Percentiles rank a stretch among this genome's conserved stretches.
Evolutionary conservation across 257 asterid genomes (phyloP).

Genomic region (Schizonepeta tenuifolia): DNA sequence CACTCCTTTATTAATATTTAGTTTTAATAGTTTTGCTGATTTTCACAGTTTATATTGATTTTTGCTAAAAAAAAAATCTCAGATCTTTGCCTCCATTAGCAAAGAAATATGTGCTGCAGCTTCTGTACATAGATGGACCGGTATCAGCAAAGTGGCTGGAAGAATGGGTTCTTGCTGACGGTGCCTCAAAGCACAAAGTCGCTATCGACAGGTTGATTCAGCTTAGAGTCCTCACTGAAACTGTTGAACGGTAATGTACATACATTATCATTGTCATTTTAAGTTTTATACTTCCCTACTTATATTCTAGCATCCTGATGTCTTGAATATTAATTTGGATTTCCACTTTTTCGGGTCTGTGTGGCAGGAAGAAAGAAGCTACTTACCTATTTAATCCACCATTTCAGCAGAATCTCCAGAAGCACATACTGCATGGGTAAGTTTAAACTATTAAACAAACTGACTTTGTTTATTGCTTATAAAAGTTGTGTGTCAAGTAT

Average conservation of each 20-base stretch:
- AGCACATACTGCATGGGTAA: conserved; percentile 85
- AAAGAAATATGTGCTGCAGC: conserved; percentile 85
- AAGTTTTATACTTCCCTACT: neutral
- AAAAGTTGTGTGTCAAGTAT: neutral
- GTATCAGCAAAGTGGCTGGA: conserved; percentile 72
- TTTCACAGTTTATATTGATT: conserved; percentile 6
- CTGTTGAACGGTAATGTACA: conserved; percentile 72
- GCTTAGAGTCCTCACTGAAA: conserved; percentile 80
- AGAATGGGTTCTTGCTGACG: conserved; percentile 92
- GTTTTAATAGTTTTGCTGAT: neutral
- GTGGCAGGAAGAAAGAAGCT: conserved; percentile 82
- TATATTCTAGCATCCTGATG: neutral
- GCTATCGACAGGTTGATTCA: conserved; percentile 87
- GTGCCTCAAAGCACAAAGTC: conserved; percentile 81
- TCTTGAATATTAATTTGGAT: conserved; percentile 23
- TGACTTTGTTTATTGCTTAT: conserved; percentile 9
- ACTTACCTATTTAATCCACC: conserved; percentile 67
- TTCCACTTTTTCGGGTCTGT: conserved; percentile 28
- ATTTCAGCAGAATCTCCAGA: conserved; percentile 85
- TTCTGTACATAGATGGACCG: conserved; percentile 69
- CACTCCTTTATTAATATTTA: neutral
- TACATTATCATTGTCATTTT: conserved; percentile 17
- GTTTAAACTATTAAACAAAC: conserved; percentile 31
- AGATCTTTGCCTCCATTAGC: conserved; percentile 96
- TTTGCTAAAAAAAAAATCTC: conserved; percentile 18